Evolutionary conservation across 1,139 yeast species (phyloP).

Genomic region (Debaryomyces subglobosus): DNA sequence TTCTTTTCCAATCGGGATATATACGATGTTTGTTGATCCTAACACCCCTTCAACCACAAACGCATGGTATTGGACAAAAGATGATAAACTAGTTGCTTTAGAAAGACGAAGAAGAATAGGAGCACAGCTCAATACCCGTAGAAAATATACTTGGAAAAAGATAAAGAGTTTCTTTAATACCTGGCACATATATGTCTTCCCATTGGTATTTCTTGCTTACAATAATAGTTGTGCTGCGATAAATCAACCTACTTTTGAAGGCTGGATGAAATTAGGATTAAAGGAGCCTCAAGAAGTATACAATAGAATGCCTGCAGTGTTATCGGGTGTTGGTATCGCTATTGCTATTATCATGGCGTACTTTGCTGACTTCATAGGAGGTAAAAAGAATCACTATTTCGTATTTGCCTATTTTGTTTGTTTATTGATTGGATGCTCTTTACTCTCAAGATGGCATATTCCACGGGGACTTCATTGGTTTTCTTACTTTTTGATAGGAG

Average conservation of each 20-base stretch:
- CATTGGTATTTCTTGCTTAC: constrained; percentile 45
- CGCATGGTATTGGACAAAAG: constrained; percentile 37
- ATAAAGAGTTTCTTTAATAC: constrained; percentile 40
- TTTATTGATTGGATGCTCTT: constrained; percentile 41
- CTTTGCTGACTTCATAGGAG: constrained; percentile 42
- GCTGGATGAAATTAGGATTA: constrained; percentile 51
- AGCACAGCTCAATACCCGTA: constrained; percentile 44
- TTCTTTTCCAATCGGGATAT: constrained; percentile 51
- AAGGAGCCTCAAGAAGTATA: constrained; percentile 37
- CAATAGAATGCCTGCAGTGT: constrained; percentile 47
- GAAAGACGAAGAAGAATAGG: constrained; percentile 43
- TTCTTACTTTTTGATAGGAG: constrained; percentile 48
- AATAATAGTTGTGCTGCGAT: constrained; percentile 44
- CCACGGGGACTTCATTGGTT: constrained; percentile 53
- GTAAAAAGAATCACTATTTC: constrained; percentile 36
- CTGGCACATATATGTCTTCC: constrained; percentile 49
- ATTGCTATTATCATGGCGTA: constrained; percentile 39
- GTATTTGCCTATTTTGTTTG: constrained; percentile 34
- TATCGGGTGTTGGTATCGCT: constrained; percentile 43
- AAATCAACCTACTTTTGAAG: constrained; percentile 46
- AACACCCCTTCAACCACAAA: constrained; percentile 46
- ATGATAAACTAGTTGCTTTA: constrained; percentile 34
- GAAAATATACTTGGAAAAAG: constrained; percentile 41
- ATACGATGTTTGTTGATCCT: constrained; percentile 44
- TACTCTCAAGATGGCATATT: constrained; percentile 49